phyloP scores from a whole-genome alignment of 345 rosid species.

The Populus pruinosa region DNA sequence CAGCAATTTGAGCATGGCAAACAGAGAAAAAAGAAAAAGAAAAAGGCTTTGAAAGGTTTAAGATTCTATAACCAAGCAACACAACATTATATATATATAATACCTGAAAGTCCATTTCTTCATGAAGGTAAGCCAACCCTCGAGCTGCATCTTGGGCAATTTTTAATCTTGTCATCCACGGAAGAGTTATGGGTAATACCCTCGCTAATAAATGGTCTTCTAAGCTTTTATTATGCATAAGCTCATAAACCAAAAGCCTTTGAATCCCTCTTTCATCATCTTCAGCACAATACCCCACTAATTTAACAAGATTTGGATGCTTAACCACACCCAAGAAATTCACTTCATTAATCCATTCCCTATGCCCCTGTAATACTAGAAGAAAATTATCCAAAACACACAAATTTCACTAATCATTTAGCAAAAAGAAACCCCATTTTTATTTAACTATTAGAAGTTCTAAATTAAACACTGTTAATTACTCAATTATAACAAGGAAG shows the following conservation, averaged over 20 bases:
- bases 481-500: neutral
- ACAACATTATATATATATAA: neutral
- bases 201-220: constrained; percentile 78
- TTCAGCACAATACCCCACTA: constrained; percentile 90
- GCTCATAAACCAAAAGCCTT: constrained; percentile 79
- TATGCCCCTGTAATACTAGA: constrained; percentile 92
- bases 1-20: neutral
- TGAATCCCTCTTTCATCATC: constrained; percentile 96
- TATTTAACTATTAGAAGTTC: neutral
- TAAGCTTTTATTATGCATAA: constrained; percentile 82
- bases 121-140: constrained; percentile 91
- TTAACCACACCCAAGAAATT: constrained; percentile 83
- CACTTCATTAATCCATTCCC: constrained; percentile 97
- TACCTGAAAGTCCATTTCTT: constrained; percentile 97
- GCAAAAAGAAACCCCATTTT: neutral
- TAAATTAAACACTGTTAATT: neutral
- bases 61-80: neutral
- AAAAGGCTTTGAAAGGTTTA: neutral
- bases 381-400: constrained; percentile 14
- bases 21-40: neutral
- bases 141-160: constrained; percentile 91
- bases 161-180: constrained; percentile 72
- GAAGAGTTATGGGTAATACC: constrained; percentile 36
- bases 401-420: neutral
- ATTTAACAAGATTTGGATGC: constrained; percentile 89